These are phyloP conservation scores for Colletotrichum godetiae DNA, from an alignment of 2,329 filamentous ascomycete genomes.

Conservation along the genomic window DNA sequence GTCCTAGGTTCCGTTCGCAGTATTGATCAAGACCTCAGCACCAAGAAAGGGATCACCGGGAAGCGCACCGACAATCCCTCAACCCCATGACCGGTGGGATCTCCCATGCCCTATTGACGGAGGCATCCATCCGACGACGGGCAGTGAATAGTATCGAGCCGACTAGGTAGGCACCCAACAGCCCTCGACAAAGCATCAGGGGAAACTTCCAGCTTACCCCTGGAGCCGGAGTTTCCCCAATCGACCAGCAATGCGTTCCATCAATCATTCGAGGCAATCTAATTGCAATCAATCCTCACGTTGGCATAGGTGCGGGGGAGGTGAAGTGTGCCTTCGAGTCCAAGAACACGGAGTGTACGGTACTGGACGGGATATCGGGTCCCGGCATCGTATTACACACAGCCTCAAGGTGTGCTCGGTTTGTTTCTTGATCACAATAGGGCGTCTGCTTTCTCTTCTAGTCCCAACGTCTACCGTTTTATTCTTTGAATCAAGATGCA, in stretches of 20 bases:
- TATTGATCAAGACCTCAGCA: background rate
- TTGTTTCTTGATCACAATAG: background rate
- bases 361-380: background rate
- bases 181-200: background rate
- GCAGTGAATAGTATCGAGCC: background rate
- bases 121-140: slow-evolving; percentile 11
- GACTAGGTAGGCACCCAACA: background rate
- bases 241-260: background rate
- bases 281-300: background rate
- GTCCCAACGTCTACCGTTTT: background rate
- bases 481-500: background rate
- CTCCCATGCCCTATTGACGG: background rate
- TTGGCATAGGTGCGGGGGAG: background rate
- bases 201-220: background rate
- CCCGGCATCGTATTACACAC: background rate
- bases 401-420: background rate
- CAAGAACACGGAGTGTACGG: background rate
- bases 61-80: background rate
- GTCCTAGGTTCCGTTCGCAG: background rate
- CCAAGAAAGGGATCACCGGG: background rate
- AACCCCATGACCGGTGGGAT: background rate
- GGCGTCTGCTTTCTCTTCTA: background rate
- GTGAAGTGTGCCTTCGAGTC: background rate
- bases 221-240: background rate
- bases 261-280: background rate